Base-by-base conservation (phyloP, 441 rosid genomes). In the Isatis lusitanica region DNA sequence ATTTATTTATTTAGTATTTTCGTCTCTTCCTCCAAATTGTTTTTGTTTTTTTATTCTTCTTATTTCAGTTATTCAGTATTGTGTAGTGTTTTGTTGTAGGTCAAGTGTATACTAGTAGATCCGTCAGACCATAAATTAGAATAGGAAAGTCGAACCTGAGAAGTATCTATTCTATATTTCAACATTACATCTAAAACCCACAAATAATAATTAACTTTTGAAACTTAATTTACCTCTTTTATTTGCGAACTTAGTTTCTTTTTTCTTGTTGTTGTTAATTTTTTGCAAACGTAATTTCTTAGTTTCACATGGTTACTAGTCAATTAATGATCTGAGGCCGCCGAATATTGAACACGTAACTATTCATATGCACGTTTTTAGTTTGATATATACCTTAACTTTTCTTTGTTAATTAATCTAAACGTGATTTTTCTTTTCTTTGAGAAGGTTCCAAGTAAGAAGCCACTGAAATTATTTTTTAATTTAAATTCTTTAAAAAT, bases 361-460 rank as follows among this genome's bases (percentile, higher is more conserved):
- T 50, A 51, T 50, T 50, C 51, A 15, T 1, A 42, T 31, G 63
- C 63, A 61, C 43, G 70, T 62, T 44, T 62, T 35, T 69, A 17
- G 9, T 63, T 30, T 35, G 36, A 43, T 55, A 16, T 38, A 31
- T 5, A 63, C 40, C 60, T 12, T 26, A 26, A 26, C 2, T n/a
- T 24, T 9, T 40, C 3, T 39, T 30, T 42, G 6, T 33, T 28
- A 5, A 2, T 44, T 35, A 16, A 36, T 66, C 21, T 42, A 33
- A 26, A 63, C 40, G 21, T 21, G 31, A 16, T 0, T 44, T 28
- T 46, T 43, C 11, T 53, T 61, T 30, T 26, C 9, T 26, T 43
- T 48, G 61, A 40, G 68, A 76, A 76, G 43, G 67, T 64, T 76
- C 72, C 36, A 24, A 58, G 80, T 24, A 64, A 70, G 36, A 48